Evolutionary conservation across 495 filamentous ascomycete species (phyloP), one percentile per base, ranked within the genome.

Genomic region (Bathelium albidoporum): DNA sequence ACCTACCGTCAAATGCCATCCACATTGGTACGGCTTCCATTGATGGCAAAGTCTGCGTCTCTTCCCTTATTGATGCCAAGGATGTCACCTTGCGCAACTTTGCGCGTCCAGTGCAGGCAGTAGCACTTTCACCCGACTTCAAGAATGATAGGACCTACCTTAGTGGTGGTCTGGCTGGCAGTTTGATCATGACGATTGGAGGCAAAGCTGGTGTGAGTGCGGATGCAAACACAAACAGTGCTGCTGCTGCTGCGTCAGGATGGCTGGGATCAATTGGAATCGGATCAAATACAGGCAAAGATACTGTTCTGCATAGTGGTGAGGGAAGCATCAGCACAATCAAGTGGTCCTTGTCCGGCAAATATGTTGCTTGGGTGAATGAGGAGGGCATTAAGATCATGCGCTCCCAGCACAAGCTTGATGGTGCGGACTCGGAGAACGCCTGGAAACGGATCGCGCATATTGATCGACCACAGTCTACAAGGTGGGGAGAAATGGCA

Each of bases 381-480:
- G 94, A 98, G 73, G 87, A 93, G 68, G 94, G 94, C 1, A 91
- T 96, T 70, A 96, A 96, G 73, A 91, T 98, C 58, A 97, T 98
- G 94, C 82, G 94, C 52, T 89, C 89, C 2, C 91, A 91, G 70
- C 73, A 96, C 28, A 83, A 90, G 62, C 80, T 97, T 2, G 90
- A 94, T 18, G 85, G 79, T 39, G 82, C 82, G 5, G 89, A 95
- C 64, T 74, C 80, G 1, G 93, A 96, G 18, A 84, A 86, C 66
- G 89, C 91, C 24, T 98, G 94, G 94, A 97, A 94, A 73, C 83
- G 94, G n/a, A 88, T 98, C 65, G 90, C 89, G 31, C 94, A 97
- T 71, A 87, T 93, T 53, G 91, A 91, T 67, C 82, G 88, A 59
- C 91, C 91, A 1, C 87, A 88, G 62, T 82, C 83, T 18, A 83